Base-by-base conservation (phyloP, 2,329 filamentous ascomycete species). In the Apiospora sp. region DNA sequence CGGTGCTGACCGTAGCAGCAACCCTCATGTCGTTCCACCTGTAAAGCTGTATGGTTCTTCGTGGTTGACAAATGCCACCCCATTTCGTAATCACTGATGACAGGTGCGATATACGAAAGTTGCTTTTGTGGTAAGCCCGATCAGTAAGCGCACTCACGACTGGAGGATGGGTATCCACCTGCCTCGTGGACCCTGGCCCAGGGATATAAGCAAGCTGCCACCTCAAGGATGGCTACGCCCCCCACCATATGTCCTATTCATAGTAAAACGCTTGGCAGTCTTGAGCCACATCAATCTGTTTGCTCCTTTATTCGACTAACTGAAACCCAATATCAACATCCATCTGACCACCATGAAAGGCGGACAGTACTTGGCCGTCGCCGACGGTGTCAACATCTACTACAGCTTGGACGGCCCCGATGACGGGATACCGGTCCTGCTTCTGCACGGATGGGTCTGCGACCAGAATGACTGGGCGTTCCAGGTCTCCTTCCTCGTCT, bases 381-480 rank as follows among this genome's bases (percentile, higher is more conserved):
- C 2, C 10, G 37, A 72, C 43, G 70, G 24, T 24, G 12, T 22
- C 51, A 34, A 67, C 12, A 48, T 73, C 13, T 73, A 72, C 54
- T 73, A 72, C 67, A 73, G 49, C n/a, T 14, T 43, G 7, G 49
- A 73, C 16, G 72, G 72, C 22, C 37, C 72, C 2, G 71, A 37
- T 2, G 27, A 34, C 5, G 27, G 12, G 19, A 46, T 72, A 22
- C 71, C 71, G 24, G 30, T 61, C 0, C 19, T 61, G 54, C 43
- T 73, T 13, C 68, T 73, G 8, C 72, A 73, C 49, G 72, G 72
- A 13, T 73, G 70, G 70, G 27, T 34, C 16, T 70, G 68, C 41
- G 68, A 72, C 54, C 37, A 41, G 43, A 70, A 22, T n/a, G 71
- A 72, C 54, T 72, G 68, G 68, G 58, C 37, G 37, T 67, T 71